phyloP scores from a whole-genome alignment of 73 alveolate genomes.

The Paramecium sonneborni region DNA sequence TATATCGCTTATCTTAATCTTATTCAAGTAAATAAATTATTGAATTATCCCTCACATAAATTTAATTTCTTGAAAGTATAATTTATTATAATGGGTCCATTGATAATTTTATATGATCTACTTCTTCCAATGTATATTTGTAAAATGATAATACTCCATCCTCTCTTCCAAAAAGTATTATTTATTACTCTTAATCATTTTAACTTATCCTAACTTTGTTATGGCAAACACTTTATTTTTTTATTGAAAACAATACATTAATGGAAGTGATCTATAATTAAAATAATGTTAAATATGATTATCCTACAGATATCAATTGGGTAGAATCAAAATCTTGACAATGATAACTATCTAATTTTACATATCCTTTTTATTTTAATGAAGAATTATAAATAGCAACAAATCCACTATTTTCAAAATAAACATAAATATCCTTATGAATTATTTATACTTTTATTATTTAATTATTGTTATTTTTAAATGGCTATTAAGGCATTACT shows the following conservation, averaged over 20 bases:
- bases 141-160: not conserved
- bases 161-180: not conserved
- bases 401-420: not conserved
- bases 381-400: not conserved
- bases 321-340: not conserved
- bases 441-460: not conserved
- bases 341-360: not conserved
- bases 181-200: not conserved
- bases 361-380: not conserved
- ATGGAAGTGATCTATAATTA: not conserved
- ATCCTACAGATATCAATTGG: not conserved
- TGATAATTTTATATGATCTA: not conserved
- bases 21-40: not conserved
- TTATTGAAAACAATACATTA: not conserved
- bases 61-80: not conserved
- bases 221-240: not conserved
- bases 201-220: not conserved
- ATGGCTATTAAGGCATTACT: not conserved
- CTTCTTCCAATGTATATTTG: not conserved
- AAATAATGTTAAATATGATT: not conserved
- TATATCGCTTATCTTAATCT: not conserved
- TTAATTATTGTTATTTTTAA: not conserved
- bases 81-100: not conserved
- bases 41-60: not conserved
- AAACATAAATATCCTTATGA: not conserved